These are phyloP conservation scores for Dendrothele bispora DNA, from an alignment of 768 basidiomycete genomes.

Conservation along the genomic window DNA sequence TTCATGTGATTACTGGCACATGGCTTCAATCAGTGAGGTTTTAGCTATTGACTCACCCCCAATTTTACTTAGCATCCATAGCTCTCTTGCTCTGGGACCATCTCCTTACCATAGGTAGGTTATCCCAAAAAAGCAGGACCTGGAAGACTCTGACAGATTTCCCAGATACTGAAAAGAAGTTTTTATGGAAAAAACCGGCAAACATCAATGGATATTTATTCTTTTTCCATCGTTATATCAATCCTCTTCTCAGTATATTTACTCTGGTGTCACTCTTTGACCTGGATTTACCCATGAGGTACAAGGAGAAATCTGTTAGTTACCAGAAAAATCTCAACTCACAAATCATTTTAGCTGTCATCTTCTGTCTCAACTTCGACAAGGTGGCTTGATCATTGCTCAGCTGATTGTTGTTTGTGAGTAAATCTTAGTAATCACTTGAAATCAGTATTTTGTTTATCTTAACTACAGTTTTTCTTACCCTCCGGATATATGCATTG, in stretches of 20 bases:
- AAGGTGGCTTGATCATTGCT: not conserved
- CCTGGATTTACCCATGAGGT: slow-evolving; percentile 2
- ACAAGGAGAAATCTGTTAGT: too few relatives aligned
- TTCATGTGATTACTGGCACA: slow-evolving; percentile 2
- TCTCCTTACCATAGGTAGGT: not conserved
- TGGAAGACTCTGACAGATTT: not conserved
- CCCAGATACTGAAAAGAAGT: not conserved
- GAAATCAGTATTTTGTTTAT: not conserved
- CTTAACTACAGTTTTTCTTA: not conserved
- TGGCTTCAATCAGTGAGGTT: not conserved
- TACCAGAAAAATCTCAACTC: too few relatives aligned
- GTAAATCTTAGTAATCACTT: not conserved
- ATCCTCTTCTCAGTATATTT: not conserved
- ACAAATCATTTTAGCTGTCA: not conserved
- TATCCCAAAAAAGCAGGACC: too few relatives aligned
- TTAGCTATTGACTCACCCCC: too few relatives aligned
- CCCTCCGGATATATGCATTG: not conserved
- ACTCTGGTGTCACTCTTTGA: not conserved
- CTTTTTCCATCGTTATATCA: not conserved
- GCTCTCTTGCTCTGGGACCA: slow-evolving; percentile 1
- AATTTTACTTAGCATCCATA: not conserved
- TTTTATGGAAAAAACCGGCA: not conserved
- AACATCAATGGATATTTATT: not conserved
- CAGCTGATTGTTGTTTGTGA: not conserved
- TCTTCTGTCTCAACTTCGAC: not conserved